Evolutionary conservation across 192 early-diverging fungal genomes (phyloP).

Genomic region (Glomus cerebriforme): DNA sequence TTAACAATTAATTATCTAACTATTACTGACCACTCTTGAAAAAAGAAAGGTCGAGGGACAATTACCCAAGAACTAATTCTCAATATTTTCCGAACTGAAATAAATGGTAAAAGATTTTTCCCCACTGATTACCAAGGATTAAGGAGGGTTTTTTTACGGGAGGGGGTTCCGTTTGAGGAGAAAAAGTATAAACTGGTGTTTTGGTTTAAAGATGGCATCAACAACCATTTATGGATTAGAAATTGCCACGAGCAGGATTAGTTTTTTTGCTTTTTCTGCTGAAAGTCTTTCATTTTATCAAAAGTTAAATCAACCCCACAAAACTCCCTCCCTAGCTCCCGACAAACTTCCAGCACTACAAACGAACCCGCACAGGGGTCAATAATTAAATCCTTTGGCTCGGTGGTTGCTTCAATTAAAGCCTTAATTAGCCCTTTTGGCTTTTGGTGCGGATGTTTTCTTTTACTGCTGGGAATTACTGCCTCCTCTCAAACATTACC

Average conservation of each 20-base stretch:
- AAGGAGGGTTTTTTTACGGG: conserved; percentile 2
- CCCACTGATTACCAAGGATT: conserved; percentile 1
- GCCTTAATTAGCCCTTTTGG: too few species aligned
- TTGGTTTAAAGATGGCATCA: conserved; percentile 1
- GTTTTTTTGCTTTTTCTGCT: too few species aligned
- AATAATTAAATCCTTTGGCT: too few species aligned
- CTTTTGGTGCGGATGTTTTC: too few species aligned
- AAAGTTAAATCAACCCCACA: too few species aligned
- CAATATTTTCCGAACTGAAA: not conserved
- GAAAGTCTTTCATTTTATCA: too few species aligned
- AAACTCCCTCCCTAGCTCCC: too few species aligned
- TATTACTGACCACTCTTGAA: conserved; percentile 10
- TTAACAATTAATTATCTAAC: not conserved
- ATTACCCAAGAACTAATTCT: conserved; percentile 18
- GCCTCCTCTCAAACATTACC: too few species aligned
- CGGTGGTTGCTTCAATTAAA: too few species aligned
- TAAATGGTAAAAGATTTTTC: conserved; percentile 16
- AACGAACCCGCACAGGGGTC: too few species aligned
- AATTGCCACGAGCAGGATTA: not conserved
- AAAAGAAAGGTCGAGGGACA: conserved; percentile 21
- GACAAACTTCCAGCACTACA: too few species aligned
- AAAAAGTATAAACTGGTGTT: conserved; percentile 12
- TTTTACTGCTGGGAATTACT: too few species aligned
- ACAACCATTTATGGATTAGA: conserved; percentile 4
- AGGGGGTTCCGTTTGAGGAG: not conserved